These are phyloP conservation scores for Blechomonas ayalai DNA, from an alignment of 208 protist genomes.

Conservation along the genomic window DNA sequence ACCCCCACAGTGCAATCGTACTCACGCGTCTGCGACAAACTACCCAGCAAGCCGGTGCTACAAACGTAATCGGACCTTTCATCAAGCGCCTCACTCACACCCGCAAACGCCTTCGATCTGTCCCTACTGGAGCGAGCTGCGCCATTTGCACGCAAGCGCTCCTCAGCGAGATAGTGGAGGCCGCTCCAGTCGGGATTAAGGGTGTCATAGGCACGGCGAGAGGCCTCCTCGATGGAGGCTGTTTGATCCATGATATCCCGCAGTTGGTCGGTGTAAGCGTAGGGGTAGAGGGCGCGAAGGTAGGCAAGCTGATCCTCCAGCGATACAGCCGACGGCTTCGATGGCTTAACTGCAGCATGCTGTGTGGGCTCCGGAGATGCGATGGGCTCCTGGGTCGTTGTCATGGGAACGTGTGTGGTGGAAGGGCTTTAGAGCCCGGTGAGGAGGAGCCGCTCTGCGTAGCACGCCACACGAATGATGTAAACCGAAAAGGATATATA, in stretches of 20 bases:
- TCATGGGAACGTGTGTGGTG: no score
- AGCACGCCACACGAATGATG: no score
- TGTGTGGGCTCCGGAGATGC: no score
- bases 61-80: conserved; percentile 24
- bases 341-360: no score
- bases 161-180: conserved; percentile 31
- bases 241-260: conserved; percentile 11
- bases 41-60: conserved; percentile 8
- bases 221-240: conserved; percentile 31
- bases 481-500: no score
- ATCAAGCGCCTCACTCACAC: conserved; percentile 19
- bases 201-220: conserved; percentile 24
- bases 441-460: no score
- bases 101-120: conserved; percentile 21
- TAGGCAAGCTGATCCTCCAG: conserved; percentile 25
- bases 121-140: conserved; percentile 7
- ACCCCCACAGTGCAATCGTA: conserved; percentile 48
- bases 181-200: conserved; percentile 47
- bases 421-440: no score
- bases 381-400: no score
- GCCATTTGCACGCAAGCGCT: conserved; percentile 11
- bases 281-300: conserved; percentile 64
- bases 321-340: background rate
- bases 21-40: conserved; percentile 36
- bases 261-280: conserved; percentile 27